Conservation (phyloP, 495 filamentous ascomycete species). For the Aspergillus coremiiformis region DNA sequence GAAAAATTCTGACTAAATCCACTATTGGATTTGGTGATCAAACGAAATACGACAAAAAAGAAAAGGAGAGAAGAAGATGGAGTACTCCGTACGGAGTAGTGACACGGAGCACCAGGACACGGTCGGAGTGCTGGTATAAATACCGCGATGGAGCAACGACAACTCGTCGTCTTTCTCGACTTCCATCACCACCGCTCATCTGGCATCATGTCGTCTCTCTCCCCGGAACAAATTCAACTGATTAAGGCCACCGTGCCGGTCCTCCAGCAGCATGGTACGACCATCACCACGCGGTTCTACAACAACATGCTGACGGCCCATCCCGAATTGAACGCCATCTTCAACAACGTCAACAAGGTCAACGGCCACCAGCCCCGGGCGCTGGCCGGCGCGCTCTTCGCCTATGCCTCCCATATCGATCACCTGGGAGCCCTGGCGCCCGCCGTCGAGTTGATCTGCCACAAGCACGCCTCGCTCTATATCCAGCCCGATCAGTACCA, state of each 20-base stretch:
- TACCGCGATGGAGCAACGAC: neutral
- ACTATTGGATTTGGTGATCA: too few species aligned
- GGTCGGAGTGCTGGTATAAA: neutral
- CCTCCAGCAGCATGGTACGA: constrained; percentile 55
- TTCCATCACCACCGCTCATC: neutral
- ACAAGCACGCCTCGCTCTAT: constrained; percentile 68
- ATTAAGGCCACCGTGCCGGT: constrained; percentile 45
- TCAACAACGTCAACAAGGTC: constrained; percentile 58
- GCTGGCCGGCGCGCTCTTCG: constrained; percentile 58
- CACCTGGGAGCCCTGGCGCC: constrained; percentile 52
- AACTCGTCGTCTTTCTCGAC: neutral
- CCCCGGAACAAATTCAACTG: constrained; percentile 28
- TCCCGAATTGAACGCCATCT: constrained; percentile 56
- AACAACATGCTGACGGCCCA: constrained; percentile 54
- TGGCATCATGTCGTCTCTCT: constrained; percentile 13
- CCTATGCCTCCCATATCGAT: constrained; percentile 66
- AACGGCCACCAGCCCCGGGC: constrained; percentile 59
- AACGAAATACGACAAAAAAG: too few species aligned
- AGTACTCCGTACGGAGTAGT: too few species aligned
- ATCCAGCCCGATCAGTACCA: constrained; percentile 61
- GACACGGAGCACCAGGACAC: neutral
- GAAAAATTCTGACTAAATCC: neutral
- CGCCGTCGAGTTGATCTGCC: constrained; percentile 64
- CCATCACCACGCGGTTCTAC: constrained; percentile 65
- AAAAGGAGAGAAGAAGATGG: neutral